Evolutionary conservation across 2,329 filamentous ascomycete species (phyloP).

Genomic region (Blastomyces percursus): DNA sequence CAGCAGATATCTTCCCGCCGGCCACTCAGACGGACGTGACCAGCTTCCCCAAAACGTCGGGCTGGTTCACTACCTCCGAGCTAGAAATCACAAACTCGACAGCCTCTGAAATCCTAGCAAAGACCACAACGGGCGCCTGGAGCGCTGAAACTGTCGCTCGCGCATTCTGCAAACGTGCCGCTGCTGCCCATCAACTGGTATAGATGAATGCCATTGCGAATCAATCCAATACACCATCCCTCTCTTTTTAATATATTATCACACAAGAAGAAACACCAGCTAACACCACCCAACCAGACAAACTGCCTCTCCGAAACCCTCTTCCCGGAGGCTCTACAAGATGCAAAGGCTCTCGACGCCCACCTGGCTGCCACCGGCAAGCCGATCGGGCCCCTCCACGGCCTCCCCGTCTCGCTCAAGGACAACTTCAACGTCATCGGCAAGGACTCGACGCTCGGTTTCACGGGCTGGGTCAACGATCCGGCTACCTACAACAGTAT

Average conservation of each 20-base stretch:
- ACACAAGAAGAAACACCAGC: background rate
- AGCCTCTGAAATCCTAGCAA: constrained; percentile 11
- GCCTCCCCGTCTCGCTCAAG: constrained; percentile 34
- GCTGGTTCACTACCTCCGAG: constrained; percentile 14
- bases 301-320: constrained; percentile 51
- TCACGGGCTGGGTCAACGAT: constrained; percentile 14
- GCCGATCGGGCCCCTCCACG: constrained; percentile 30
- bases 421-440: constrained; percentile 29
- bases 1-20: constrained; percentile 13
- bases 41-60: constrained; percentile 12
- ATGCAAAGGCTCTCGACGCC: constrained; percentile 29
- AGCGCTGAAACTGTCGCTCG: constrained; percentile 13
- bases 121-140: constrained; percentile 15
- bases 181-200: constrained; percentile 28
- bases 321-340: constrained; percentile 34
- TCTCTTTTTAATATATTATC: background rate
- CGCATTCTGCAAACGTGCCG: constrained; percentile 32
- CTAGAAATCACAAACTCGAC: constrained; percentile 12
- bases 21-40: constrained; percentile 12
- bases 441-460: constrained; percentile 15
- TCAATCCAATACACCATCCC: no score
- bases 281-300: constrained; percentile 30
- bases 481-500: constrained; percentile 45
- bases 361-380: constrained; percentile 31
- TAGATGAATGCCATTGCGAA: background rate